Evolutionary conservation across 371 early-diverging fungal species (phyloP).

Genomic region (Lichtheimia ornata): DNA sequence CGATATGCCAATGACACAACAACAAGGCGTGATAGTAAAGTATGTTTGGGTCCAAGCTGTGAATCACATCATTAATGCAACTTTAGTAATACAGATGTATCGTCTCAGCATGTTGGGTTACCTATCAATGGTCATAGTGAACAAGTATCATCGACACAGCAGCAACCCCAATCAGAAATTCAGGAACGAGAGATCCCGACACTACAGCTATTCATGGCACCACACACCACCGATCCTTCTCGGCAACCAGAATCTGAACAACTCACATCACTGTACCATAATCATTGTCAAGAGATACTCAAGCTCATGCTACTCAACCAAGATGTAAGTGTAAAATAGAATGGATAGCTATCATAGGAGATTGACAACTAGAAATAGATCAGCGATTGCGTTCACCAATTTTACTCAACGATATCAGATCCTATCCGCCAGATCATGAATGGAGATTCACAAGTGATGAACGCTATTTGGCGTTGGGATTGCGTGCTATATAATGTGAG

Average conservation of each 20-base stretch:
- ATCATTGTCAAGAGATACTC: not conserved
- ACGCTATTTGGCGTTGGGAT: conserved; percentile 4
- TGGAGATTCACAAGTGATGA: not conserved
- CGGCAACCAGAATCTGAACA: not conserved
- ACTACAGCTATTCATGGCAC: not conserved
- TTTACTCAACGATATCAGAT: not conserved
- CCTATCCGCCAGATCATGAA: not conserved
- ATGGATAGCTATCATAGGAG: no score
- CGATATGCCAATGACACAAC: not conserved
- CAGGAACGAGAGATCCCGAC: no score
- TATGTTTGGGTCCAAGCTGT: no score
- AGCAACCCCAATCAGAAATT: no score
- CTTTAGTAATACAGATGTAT: no score
- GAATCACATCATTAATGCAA: no score
- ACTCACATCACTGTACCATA: not conserved
- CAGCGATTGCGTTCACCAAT: not conserved
- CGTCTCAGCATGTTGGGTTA: no score
- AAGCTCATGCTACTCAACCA: not conserved
- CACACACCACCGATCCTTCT: not conserved
- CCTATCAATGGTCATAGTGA: no score
- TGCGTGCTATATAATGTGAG: conserved; percentile 9
- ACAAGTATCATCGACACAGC: no score
- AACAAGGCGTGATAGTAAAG: not conserved
- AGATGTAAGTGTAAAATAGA: not conserved
- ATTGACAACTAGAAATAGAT: not conserved